Percentiles rank a stretch among this genome's conserved stretches.
phyloP scores from a whole-genome alignment of 2,329 filamentous ascomycete genomes.

The Aureobasidium sp. region DNA sequence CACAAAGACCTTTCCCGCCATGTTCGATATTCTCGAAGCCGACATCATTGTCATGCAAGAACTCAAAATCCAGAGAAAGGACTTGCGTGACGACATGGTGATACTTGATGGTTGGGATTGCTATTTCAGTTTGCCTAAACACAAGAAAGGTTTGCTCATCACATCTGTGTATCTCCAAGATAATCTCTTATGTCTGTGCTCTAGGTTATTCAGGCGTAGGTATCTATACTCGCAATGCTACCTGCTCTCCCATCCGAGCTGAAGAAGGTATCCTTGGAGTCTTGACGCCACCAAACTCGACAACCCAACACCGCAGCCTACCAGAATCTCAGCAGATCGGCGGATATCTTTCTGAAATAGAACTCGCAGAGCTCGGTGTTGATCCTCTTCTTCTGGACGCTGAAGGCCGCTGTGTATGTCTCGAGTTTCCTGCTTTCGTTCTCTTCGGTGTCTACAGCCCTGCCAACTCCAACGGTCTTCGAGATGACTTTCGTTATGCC shows the following conservation, averaged over 20 bases:
- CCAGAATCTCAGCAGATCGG: constrained; percentile 70
- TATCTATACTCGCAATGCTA: constrained; percentile 83
- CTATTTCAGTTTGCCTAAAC: constrained; percentile 83
- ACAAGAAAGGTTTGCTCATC: constrained; percentile 71
- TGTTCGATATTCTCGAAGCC: constrained; percentile 89
- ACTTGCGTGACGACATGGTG: constrained; percentile 91
- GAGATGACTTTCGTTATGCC: constrained; percentile 70
- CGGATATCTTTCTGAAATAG: constrained; percentile 67
- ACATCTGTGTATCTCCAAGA: background rate
- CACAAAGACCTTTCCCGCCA: constrained; percentile 46
- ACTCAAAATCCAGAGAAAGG: constrained; percentile 89
- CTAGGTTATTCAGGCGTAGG: constrained; percentile 93
- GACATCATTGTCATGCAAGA: constrained; percentile 96
- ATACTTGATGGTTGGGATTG: constrained; percentile 92
- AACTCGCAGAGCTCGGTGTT: constrained; percentile 53
- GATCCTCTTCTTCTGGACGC: constrained; percentile 72
- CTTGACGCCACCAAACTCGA: constrained; percentile 63
- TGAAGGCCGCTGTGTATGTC: constrained; percentile 80
- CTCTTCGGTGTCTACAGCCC: constrained; percentile 88
- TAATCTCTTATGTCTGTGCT: background rate
- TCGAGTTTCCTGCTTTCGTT: constrained; percentile 93
- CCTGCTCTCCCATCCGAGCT: constrained; percentile 75
- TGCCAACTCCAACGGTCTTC: constrained; percentile 73
- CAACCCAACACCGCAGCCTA: constrained; percentile 63
- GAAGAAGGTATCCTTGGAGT: constrained; percentile 90